phyloP scores from a whole-genome alignment of 768 basidiomycete species.

The Kwoniella shandongensis region DNA sequence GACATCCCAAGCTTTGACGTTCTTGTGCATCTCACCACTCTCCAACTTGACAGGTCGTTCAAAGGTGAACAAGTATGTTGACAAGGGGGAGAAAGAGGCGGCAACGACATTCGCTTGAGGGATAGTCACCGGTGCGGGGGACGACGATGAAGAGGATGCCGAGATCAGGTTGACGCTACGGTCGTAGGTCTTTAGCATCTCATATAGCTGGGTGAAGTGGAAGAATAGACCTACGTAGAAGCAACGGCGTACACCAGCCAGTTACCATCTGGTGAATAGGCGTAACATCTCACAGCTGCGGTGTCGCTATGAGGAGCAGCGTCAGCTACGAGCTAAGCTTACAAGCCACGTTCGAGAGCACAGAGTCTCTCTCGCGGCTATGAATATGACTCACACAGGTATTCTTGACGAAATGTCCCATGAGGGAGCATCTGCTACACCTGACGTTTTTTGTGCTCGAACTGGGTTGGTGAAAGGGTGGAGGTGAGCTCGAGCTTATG shows the following conservation, averaged over 20 bases:
- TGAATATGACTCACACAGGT: conserved; percentile 45
- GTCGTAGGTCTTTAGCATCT: not conserved
- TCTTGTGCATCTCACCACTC: conserved; percentile 86
- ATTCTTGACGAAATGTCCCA: conserved; percentile 67
- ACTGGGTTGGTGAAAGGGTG: conserved; percentile 56
- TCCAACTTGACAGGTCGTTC: conserved; percentile 91
- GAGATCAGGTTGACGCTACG: conserved; percentile 52
- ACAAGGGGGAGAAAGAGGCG: conserved; percentile 86
- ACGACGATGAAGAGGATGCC: conserved; percentile 74
- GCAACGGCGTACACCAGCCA: conserved; percentile 82
- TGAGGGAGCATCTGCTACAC: conserved; percentile 78
- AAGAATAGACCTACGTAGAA: conserved; percentile 60
- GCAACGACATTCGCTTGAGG: conserved; percentile 77
- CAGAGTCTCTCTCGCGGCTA: not conserved
- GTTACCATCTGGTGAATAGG: conserved; percentile 83
- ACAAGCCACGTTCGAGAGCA: not conserved
- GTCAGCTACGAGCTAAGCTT: not conserved
- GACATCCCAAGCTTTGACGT: conserved; percentile 83
- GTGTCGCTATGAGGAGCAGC: conserved; percentile 35
- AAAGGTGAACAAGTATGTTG: conserved; percentile 92
- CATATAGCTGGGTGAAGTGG: not conserved
- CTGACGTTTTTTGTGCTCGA: conserved; percentile 91
- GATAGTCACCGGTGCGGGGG: conserved; percentile 63
- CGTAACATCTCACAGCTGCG: conserved; percentile 66
- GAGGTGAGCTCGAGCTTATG: not conserved